These are phyloP conservation scores for Malassezia nana DNA, from an alignment of 1,284 basidiomycete genomes.

Conservation along the genomic window DNA sequence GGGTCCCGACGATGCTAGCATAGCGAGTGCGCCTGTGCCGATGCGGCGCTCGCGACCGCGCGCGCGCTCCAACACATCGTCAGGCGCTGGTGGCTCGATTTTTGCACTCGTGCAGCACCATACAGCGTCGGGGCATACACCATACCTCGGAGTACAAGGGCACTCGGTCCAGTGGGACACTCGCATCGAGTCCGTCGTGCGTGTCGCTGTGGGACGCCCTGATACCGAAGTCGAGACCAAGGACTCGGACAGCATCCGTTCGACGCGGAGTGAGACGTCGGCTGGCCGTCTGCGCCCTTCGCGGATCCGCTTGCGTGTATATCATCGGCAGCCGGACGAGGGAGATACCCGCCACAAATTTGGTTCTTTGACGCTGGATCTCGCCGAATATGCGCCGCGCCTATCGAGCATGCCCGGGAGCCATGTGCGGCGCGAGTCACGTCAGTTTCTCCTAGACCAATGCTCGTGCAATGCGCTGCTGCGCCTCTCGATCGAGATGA, in stretches of 20 bases:
- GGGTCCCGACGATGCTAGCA: neutral
- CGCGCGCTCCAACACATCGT: neutral
- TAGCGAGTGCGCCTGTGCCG: neutral
- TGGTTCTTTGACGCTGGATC: slow-evolving; percentile 60
- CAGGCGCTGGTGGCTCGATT: neutral
- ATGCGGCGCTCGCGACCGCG: neutral
- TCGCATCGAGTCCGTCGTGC: slow-evolving; percentile 28
- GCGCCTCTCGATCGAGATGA: slow-evolving; percentile 59
- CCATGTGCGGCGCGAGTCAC: slow-evolving; percentile 52
- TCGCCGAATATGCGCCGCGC: slow-evolving; percentile 63
- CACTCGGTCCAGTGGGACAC: slow-evolving; percentile 35
- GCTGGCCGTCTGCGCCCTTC: slow-evolving; percentile 7
- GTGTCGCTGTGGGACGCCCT: slow-evolving; percentile 33
- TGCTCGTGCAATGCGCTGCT: slow-evolving; percentile 70
- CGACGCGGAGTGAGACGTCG: neutral
- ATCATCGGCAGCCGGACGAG: neutral
- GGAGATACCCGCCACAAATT: slow-evolving; percentile 48
- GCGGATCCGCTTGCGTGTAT: slow-evolving; percentile 4
- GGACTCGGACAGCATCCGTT: neutral
- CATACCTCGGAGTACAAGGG: slow-evolving; percentile 18
- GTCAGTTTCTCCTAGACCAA: slow-evolving; percentile 62
- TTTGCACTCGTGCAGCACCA: neutral
- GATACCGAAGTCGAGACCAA: neutral
- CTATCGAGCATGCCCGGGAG: slow-evolving; percentile 47
- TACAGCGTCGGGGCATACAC: neutral